Percentiles rank a stretch among this genome's conserved stretches.
Conservation (phyloP, 2,329 filamentous ascomycete genomes). For the Bipolaris victoriae region DNA sequence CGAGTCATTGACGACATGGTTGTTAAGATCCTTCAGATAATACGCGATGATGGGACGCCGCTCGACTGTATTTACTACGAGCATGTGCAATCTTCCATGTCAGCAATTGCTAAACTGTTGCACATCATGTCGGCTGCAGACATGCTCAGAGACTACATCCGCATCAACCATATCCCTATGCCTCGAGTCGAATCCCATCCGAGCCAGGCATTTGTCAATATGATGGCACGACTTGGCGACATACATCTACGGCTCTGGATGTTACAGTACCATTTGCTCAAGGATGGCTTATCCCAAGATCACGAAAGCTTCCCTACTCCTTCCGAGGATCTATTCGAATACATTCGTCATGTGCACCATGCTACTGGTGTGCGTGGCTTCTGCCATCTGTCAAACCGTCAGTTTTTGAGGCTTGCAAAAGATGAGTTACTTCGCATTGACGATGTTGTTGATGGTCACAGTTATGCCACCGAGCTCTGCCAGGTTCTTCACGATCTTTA, state of each 20-base stretch:
- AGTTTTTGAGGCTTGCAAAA: conserved; percentile 88
- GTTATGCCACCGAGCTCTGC: conserved; percentile 75
- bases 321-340: conserved; percentile 76
- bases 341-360: conserved; percentile 80
- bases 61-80: conserved; percentile 86
- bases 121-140: conserved; percentile 80
- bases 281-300: conserved; percentile 74
- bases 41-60: conserved; percentile 68
- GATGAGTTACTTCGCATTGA: conserved; percentile 79
- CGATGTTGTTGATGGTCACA: conserved; percentile 73
- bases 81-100: conserved; percentile 75
- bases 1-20: conserved; percentile 80
- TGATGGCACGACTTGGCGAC: conserved; percentile 77
- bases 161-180: conserved; percentile 72
- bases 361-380: conserved; percentile 82
- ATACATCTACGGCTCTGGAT: conserved; percentile 90
- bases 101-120: conserved; percentile 72
- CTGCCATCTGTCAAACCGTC: conserved; percentile 84
- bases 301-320: conserved; percentile 67
- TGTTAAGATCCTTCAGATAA: conserved; percentile 70
- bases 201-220: conserved; percentile 48
- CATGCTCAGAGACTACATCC: conserved; percentile 84
- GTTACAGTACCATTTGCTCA: conserved; percentile 80
- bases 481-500: conserved; percentile 61
- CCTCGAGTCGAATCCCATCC: conserved; percentile 63